Evolutionary conservation across 176 grass and related monocot genomes (phyloP), one percentile per base, ranked within the genome.

Genomic region (Musa itinerans): DNA sequence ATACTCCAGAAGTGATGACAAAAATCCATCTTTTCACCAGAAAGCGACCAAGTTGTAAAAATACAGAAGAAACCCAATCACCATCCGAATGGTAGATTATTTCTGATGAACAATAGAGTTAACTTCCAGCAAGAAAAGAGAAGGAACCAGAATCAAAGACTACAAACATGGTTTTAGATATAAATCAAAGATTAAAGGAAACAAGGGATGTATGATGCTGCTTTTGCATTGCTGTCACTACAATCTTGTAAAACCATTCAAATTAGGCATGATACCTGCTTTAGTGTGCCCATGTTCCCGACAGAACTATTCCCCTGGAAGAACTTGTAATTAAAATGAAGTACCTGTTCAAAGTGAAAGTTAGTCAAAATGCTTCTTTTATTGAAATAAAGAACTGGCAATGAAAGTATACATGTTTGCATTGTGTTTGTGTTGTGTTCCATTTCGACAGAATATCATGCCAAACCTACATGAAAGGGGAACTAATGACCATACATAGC

Each of bases 271-370:
- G 49, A 26, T 89, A 98, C 94, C 94, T 98, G 77, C 58, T 84
- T 63, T 20, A 53, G 81, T 76, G 53, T 78, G 74, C 14, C 78
- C 21, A 81, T 80, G 54, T 77, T 79, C 68, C 27, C 48, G 24
- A 48, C 61, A 83, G 80, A 80, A 43, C 11, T 78, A 72, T 53
- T 85, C 73, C 81, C 66, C 54, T 82, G 57, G 82, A 87, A 98
- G 23, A 72, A 69, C 58, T 87, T 89, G 82, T 93, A 89, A 80
- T 98, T 82, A 91, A 98, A 98, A 79, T 93, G 79, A 73, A 86
- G 55, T 29, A 92, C 86, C 90, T 92, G 86, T 29, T 54, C 56
- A 81, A 56, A 57, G 1, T 81, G 51, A 79, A 83, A 76, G 22
- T 17, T 3, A 76, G 52, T 19, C 77, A 24, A 9, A 20, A 69